phyloP scores from a whole-genome alignment of 169 alveolate genomes.

The Perkinsus olseni region DNA sequence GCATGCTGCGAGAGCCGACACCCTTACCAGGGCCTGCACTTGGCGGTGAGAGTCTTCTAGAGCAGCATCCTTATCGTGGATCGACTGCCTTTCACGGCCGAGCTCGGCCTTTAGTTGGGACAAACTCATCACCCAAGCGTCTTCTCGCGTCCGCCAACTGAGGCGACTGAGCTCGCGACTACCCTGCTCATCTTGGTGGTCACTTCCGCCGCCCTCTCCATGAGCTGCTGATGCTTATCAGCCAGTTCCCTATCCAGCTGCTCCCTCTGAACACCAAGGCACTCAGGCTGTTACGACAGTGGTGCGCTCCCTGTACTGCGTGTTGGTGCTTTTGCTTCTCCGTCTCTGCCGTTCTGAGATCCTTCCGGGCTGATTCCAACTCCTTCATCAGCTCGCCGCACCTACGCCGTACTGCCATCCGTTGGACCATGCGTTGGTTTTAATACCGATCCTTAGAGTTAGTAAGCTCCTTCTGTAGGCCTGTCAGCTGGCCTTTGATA shows the following conservation, averaged over 20 bases:
- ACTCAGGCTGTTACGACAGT: neutral
- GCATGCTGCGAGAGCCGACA: neutral
- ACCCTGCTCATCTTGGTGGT: neutral
- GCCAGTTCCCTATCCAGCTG: neutral
- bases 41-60: neutral
- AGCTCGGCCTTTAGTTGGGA: neutral
- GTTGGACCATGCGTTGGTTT: neutral
- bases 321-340: neutral
- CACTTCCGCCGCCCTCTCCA: neutral
- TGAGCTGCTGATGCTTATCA: neutral
- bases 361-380: neutral
- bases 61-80: neutral
- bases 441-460: neutral
- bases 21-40: neutral
- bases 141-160: neutral
- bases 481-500: neutral
- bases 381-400: neutral
- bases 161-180: neutral
- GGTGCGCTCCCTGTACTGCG: neutral
- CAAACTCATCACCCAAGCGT: neutral
- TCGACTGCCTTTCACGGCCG: neutral
- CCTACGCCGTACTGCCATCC: neutral
- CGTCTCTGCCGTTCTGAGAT: neutral
- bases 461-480: neutral
- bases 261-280: neutral